Base-by-base conservation (phyloP, 805 yeast genomes). In the Cyberlindnera meyerae region DNA sequence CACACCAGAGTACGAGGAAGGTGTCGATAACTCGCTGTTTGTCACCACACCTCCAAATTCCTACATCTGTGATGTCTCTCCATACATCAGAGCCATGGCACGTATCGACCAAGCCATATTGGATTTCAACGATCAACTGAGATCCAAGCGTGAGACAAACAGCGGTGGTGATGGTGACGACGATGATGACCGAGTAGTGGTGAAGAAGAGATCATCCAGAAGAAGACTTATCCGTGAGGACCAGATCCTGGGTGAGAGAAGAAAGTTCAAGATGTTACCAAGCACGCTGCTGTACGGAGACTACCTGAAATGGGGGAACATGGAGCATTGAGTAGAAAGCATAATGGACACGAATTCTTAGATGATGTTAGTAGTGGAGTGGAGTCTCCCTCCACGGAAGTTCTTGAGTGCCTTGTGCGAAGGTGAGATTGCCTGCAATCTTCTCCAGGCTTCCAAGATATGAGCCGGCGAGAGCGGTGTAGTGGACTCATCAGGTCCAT, bases 371-470 rank as follows among this genome's bases (percentile, higher is more conserved):
- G 68, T 49, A 25, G 55, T 50, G 4, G 63, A 51, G 15, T 52
- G 48, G 14, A 64, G 29, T 47, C 64, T 58, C 6, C 67, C 63
- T 11, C 70, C 95, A 22, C 78, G 73, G 57, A 80, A 86, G 36
- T 82, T 78, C 41, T 87, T 68, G 29, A 79, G 56, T 2, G 93
- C 82, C 41, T 71, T 75, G 44, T 76, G 80, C 31, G 68, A 72
- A 51, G 73, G 74, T 29, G 71, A 70, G 2, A 62, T 62, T 2
- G 67, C 61, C 57, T 88, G 96, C 29, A 86, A 59, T 36, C 81
- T 63, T 51, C 96, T 67, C 88, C 93, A 87, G 0, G 97, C 96
- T 53, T 87, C 96, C 41, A 80, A 79, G 9, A 89, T 79, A 58
- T 89, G 96, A 40, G 76, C 74, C 0, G 90, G 85, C 55, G 76